A percentile compares a stretch with the other conserved stretches of the same genome.
phyloP scores from a whole-genome alignment of 768 basidiomycete species.

The Pleurotus salmoneostramineus region DNA sequence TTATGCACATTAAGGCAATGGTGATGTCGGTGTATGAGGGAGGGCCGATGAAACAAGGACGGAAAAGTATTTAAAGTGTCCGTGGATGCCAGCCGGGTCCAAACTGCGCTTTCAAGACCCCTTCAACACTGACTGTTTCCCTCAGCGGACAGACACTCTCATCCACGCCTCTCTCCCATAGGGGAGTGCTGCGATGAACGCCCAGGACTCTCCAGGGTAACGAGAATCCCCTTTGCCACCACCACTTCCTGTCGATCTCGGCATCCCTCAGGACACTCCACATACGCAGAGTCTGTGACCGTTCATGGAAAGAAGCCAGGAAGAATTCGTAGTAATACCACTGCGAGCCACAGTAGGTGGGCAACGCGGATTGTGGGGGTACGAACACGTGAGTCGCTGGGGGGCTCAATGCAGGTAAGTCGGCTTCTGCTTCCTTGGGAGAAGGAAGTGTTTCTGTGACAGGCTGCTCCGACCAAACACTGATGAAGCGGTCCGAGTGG shows the following conservation, averaged over 20 bases:
- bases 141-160: not conserved
- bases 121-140: not conserved
- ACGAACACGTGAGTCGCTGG: conserved; percentile 9
- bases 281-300: conserved; percentile 11
- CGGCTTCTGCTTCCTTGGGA: not conserved
- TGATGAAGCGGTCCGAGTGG: conserved; percentile 40
- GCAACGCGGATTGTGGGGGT: not conserved
- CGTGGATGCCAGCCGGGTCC: not conserved
- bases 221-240: conserved; percentile 12
- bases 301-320: conserved; percentile 25
- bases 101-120: not conserved
- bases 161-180: not conserved
- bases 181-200: not conserved
- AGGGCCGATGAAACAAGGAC: too few species aligned
- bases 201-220: not conserved
- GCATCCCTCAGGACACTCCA: conserved; percentile 12
- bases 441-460: not conserved
- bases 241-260: conserved; percentile 12
- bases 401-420: conserved; percentile 14
- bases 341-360: conserved; percentile 27
- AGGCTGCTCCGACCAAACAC: conserved; percentile 29
- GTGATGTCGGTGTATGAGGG: too few species aligned
- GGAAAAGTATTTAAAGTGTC: too few species aligned
- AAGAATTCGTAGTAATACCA: conserved; percentile 54
- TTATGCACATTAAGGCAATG: too few species aligned